Evolutionary conservation across 2,329 filamentous ascomycete species (phyloP).

Genomic region (Sporothrix sp.): DNA sequence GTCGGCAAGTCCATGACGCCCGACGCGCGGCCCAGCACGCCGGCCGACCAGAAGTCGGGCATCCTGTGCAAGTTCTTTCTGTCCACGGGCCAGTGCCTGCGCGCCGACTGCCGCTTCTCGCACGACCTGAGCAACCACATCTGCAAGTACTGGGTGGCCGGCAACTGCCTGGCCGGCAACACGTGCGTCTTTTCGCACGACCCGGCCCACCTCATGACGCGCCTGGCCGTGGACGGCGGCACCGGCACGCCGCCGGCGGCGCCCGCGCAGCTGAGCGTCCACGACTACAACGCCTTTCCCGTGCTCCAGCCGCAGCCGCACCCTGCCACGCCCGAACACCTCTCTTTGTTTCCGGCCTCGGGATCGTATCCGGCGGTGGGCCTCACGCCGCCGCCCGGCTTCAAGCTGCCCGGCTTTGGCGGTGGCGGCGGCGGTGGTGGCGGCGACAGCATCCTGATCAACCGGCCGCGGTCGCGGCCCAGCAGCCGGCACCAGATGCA

Average conservation of each 20-base stretch:
- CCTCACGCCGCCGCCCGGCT: conserved; percentile 58
- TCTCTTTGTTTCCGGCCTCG: conserved; percentile 41
- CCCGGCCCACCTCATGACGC: conserved; percentile 74
- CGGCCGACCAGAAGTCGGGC: conserved; percentile 67
- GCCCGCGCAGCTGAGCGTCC: conserved; percentile 51
- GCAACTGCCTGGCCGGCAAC: conserved; percentile 86
- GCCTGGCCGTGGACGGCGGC: conserved; percentile 65
- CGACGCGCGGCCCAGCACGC: conserved; percentile 65
- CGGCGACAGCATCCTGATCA: conserved; percentile 37
- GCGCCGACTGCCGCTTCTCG: conserved; percentile 93
- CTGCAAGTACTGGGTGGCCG: conserved; percentile 99
- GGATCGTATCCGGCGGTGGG: conserved; percentile 45
- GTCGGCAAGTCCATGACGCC: conserved; percentile 86
- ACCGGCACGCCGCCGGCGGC: conserved; percentile 56
- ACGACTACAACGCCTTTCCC: conserved; percentile 80
- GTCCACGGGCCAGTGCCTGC: conserved; percentile 87
- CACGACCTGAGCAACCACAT: conserved; percentile 93
- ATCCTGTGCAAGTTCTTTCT: conserved; percentile 97
- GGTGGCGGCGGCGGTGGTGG: conserved; percentile 25
- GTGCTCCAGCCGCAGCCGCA: conserved; percentile 59
- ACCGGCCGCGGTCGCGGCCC: conserved; percentile 69
- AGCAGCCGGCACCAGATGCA: conserved; percentile 65
- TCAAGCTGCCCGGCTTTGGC: conserved; percentile 53
- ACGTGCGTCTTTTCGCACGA: conserved; percentile 98
- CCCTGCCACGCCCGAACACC: conserved; percentile 48